These are phyloP conservation scores for Turnera subulata DNA, from an alignment of 345 rosid genomes.

Conservation along the genomic window DNA sequence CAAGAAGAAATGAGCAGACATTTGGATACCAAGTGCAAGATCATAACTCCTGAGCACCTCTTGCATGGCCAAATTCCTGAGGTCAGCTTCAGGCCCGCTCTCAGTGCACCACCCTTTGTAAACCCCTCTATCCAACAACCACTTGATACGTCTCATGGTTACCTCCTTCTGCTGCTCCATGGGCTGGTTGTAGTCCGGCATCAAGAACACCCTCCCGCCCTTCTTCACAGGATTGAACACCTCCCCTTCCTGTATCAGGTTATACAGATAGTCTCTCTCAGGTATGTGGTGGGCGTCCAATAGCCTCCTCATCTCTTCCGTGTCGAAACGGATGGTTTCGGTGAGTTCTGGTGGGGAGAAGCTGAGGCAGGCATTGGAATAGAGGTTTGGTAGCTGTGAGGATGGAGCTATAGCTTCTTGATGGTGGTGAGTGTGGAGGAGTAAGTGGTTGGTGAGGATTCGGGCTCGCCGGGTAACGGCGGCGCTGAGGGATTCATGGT, in stretches of 20 bases:
- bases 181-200: slow-evolving; percentile 77
- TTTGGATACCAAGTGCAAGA: slow-evolving; percentile 62
- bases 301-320: no score
- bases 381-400: no score
- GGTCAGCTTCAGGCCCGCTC: slow-evolving; percentile 49
- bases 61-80: slow-evolving; percentile 50
- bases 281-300: slow-evolving; percentile 66
- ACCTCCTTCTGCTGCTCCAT: slow-evolving; percentile 94
- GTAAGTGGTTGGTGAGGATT: no score
- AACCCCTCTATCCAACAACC: slow-evolving; percentile 54
- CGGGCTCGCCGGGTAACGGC: no score
- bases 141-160: slow-evolving; percentile 63
- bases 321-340: no score
- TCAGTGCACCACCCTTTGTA: slow-evolving; percentile 74
- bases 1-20: slow-evolving; percentile 82
- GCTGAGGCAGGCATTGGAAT: no score
- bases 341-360: no score
- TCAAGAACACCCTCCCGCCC: slow-evolving; percentile 66
- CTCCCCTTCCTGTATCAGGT: slow-evolving; percentile 58
- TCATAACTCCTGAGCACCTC: slow-evolving; percentile 61
- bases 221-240: slow-evolving; percentile 59
- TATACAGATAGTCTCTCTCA: slow-evolving; percentile 78
- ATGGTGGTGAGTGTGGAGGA: no score
- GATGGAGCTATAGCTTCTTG: no score
- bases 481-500: no score